These are phyloP conservation scores for Mycena alexandri DNA, from an alignment of 768 basidiomycete species.

Conservation along the genomic window DNA sequence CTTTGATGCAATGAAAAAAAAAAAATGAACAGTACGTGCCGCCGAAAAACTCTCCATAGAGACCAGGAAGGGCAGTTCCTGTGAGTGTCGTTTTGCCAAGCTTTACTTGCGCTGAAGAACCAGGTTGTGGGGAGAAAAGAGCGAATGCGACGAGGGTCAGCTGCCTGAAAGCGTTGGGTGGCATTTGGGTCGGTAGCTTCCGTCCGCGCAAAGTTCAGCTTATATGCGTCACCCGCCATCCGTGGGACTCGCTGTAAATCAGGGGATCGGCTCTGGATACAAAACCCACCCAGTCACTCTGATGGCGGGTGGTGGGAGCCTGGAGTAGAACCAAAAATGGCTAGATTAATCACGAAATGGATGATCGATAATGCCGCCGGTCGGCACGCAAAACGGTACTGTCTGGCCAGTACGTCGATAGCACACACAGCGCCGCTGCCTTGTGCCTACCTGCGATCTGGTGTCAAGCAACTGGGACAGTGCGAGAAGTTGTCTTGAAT, in stretches of 20 bases:
- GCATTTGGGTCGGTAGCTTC: slow-evolving; percentile 1
- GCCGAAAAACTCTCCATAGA: slow-evolving; percentile 34
- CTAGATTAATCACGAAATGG: too few relatives aligned
- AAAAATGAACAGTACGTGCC: slow-evolving; percentile 3
- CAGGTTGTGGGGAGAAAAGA: not conserved
- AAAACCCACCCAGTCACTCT: not conserved
- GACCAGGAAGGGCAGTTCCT: slow-evolving; percentile 30
- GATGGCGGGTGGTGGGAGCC: slow-evolving; percentile 1
- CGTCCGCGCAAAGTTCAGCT: not conserved
- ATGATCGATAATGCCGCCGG: too few relatives aligned
- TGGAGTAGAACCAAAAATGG: slow-evolving; percentile 11
- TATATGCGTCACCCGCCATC: not conserved
- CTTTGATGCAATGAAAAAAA: not conserved
- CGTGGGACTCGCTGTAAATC: not conserved
- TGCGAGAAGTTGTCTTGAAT: too few relatives aligned
- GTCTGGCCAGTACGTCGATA: too few relatives aligned
- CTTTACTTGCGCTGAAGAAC: slow-evolving; percentile 18
- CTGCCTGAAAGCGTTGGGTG: not conserved
- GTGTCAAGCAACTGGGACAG: too few relatives aligned
- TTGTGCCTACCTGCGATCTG: too few relatives aligned
- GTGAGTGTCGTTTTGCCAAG: slow-evolving; percentile 40
- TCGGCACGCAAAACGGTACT: too few relatives aligned
- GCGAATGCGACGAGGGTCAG: not conserved
- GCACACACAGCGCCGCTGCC: too few relatives aligned
- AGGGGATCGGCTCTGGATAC: too few relatives aligned